Evolutionary conservation across 495 filamentous ascomycete genomes (phyloP).

Genomic region (Penicillium taxi): DNA sequence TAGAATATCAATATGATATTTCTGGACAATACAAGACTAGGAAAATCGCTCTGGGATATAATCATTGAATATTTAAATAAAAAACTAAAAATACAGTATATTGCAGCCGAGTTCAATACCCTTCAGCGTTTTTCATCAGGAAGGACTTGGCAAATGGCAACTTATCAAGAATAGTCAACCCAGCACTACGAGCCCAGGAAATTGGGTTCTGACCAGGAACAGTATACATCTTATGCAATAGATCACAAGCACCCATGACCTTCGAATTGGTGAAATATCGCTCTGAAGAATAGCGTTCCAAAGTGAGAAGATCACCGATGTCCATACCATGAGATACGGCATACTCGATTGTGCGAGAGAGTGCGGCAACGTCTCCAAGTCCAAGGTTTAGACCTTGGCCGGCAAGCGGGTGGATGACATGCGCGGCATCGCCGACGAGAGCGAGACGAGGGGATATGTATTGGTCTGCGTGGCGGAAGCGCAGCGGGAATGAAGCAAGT

Average conservation of each 20-base stretch:
- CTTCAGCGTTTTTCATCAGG: constrained; percentile 86
- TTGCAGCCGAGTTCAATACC: constrained; percentile 31
- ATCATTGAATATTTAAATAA: too few relatives aligned
- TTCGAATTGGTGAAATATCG: constrained; percentile 77
- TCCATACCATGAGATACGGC: constrained; percentile 80
- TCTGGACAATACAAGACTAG: too few relatives aligned
- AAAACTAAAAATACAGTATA: too few relatives aligned
- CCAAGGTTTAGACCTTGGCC: constrained; percentile 95
- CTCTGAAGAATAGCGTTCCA: constrained; percentile 72
- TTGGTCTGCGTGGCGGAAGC: constrained; percentile 81
- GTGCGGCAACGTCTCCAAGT: constrained; percentile 72
- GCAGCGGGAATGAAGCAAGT: constrained; percentile 85
- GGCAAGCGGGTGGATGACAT: constrained; percentile 88
- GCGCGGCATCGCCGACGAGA: constrained; percentile 87
- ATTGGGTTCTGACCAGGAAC: constrained; percentile 62
- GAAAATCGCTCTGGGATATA: too few relatives aligned
- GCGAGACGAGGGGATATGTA: constrained; percentile 86
- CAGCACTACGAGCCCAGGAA: constrained; percentile 66
- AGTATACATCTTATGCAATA: constrained; percentile 87
- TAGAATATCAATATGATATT: too few relatives aligned
- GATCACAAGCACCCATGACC: constrained; percentile 82
- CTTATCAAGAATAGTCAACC: constrained; percentile 69
- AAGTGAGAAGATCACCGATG: constrained; percentile 61
- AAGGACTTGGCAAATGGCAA: constrained; percentile 71
- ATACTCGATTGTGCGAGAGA: constrained; percentile 64